phyloP scores from a whole-genome alignment of 2,329 filamentous ascomycete species.

The Colletotrichum agaves region DNA sequence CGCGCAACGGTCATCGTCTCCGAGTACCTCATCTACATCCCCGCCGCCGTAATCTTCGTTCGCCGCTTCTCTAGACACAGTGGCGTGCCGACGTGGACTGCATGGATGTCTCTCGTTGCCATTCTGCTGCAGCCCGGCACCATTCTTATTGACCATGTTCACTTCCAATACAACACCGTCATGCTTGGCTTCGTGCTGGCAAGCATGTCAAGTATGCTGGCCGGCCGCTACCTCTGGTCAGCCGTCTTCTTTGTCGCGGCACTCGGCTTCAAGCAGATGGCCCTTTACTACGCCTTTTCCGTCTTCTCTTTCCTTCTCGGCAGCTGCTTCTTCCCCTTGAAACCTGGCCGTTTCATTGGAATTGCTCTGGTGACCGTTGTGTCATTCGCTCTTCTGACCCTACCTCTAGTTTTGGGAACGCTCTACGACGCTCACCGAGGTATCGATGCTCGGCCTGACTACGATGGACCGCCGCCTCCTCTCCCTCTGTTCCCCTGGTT shows the following conservation, averaged over 20 bases:
- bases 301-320: slow-evolving; percentile 94
- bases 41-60: slow-evolving; percentile 86
- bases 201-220: slow-evolving; percentile 88
- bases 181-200: slow-evolving; percentile 94
- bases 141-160: slow-evolving; percentile 93
- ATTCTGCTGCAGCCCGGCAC: slow-evolving; percentile 92
- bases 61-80: slow-evolving; percentile 82
- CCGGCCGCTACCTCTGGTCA: slow-evolving; percentile 86
- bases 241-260: slow-evolving; percentile 94
- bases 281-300: slow-evolving; percentile 92
- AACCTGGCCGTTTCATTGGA: slow-evolving; percentile 73
- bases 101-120: slow-evolving; percentile 85
- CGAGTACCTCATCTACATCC: slow-evolving; percentile 90
- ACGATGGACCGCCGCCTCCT: slow-evolving; percentile 68
- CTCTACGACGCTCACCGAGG: slow-evolving; percentile 74
- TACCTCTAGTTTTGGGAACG: slow-evolving; percentile 79
- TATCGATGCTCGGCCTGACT: slow-evolving; percentile 65
- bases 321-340: slow-evolving; percentile 82
- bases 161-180: slow-evolving; percentile 98
- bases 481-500: slow-evolving; percentile 72
- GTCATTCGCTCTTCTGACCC: slow-evolving; percentile 79
- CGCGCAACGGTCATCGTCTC: slow-evolving; percentile 89
- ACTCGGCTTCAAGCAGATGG: slow-evolving; percentile 99
- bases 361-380: slow-evolving; percentile 79
- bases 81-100: slow-evolving; percentile 83